Percentiles rank a stretch among this genome's conserved stretches.
phyloP scores from a whole-genome alignment of 345 rosid species.

The Eucalyptus pauciflora region DNA sequence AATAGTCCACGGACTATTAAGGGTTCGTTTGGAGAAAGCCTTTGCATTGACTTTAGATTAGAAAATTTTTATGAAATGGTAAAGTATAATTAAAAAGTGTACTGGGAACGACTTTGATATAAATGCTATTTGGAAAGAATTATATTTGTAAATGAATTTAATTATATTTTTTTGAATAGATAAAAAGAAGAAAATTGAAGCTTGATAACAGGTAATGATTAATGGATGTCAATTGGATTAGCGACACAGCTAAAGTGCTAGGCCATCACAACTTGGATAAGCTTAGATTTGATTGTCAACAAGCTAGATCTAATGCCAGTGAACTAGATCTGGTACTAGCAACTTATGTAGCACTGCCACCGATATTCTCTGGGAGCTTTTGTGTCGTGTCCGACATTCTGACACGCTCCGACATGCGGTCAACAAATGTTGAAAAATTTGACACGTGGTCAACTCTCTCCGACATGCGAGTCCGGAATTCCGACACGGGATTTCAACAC shows the following conservation, averaged over 20 bases:
- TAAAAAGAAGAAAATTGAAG: neutral
- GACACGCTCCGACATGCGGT: too few species aligned
- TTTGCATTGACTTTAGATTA: too few species aligned
- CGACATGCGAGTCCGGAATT: too few species aligned
- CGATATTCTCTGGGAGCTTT: too few species aligned
- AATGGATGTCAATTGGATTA: neutral
- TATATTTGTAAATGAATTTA: neutral
- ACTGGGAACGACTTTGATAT: neutral
- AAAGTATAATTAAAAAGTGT: neutral
- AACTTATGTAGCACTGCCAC: too few species aligned
- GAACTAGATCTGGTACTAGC: neutral
- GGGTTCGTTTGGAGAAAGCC: neutral
- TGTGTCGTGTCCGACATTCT: too few species aligned
- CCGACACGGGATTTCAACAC: too few species aligned
- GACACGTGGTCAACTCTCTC: too few species aligned
- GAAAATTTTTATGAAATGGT: neutral
- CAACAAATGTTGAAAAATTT: too few species aligned
- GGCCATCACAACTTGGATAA: neutral
- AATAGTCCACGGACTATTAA: neutral
- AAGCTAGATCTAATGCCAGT: rapidly evolving
- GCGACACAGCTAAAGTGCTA: neutral
- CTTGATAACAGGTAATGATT: neutral
- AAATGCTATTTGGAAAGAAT: neutral
- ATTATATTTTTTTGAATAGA: neutral
- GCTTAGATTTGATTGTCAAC: neutral